phyloP scores from a whole-genome alignment of 345 rosid genomes.

The Brassica cretica region DNA sequence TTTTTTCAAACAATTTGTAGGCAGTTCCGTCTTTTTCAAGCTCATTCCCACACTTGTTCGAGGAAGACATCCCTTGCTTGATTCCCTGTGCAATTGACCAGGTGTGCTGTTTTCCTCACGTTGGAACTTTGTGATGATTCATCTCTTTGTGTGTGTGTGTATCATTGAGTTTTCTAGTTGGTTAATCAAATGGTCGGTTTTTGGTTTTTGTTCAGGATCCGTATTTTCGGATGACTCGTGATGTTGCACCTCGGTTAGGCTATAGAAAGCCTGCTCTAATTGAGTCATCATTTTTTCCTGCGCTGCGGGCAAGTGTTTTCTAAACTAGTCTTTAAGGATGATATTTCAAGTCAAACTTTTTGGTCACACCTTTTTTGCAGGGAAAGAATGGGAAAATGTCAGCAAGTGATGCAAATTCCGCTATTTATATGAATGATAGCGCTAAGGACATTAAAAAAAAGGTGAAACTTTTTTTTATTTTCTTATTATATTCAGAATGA shows the following conservation, averaged over 20 bases:
- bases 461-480: conserved; percentile 40
- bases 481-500: no score
- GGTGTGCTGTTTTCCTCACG: background rate
- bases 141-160: no score
- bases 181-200: background rate
- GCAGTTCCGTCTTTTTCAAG: background rate
- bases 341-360: background rate
- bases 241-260: conserved; percentile 92
- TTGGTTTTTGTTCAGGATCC: conserved; percentile 69
- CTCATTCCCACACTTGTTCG: no score
- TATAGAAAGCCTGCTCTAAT: conserved; percentile 89
- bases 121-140: background rate
- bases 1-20: background rate
- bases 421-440: conserved; percentile 88
- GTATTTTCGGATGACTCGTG: conserved; percentile 91
- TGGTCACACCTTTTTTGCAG: conserved; percentile 42
- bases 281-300: conserved; percentile 80
- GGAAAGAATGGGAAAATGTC: conserved; percentile 98
- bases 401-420: conserved; percentile 96
- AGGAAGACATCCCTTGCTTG: background rate
- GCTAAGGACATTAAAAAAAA: conserved; percentile 71
- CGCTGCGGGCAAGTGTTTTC: conserved; percentile 60
- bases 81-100: background rate
- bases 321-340: background rate
- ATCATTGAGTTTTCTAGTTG: no score